Conservation (phyloP, 805 yeast genomes). For the Metschnikowia continentalis region DNA sequence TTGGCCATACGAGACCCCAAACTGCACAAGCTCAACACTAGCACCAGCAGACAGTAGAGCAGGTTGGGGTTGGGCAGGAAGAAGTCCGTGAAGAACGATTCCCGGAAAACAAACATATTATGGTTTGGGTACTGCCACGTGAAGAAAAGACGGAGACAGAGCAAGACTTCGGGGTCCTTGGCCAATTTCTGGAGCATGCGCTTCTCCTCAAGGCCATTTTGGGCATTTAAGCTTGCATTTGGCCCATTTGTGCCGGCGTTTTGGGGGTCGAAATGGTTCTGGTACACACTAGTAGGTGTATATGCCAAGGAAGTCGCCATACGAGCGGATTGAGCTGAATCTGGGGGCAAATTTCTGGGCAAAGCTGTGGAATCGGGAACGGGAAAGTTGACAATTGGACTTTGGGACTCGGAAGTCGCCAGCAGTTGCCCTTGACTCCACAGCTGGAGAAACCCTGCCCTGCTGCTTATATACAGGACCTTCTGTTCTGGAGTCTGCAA, state of each 20-base stretch:
- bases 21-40: constrained; percentile 55
- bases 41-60: constrained; percentile 51
- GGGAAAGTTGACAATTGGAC: background rate
- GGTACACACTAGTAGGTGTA: constrained; percentile 46
- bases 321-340: background rate
- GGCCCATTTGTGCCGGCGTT: constrained; percentile 24
- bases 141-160: constrained; percentile 45
- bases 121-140: constrained; percentile 66
- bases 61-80: constrained; percentile 50
- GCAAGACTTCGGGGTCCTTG: constrained; percentile 22
- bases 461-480: constrained; percentile 18
- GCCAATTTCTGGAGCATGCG: constrained; percentile 13
- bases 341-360: no score
- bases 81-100: constrained; percentile 57
- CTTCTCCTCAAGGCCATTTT: constrained; percentile 10
- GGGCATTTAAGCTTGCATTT: constrained; percentile 28
- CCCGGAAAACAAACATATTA: constrained; percentile 59
- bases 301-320: constrained; percentile 17
- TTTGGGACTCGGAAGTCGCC: constrained; percentile 10
- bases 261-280: constrained; percentile 29
- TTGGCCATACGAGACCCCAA: constrained; percentile 52
- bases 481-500: constrained; percentile 19
- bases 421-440: constrained; percentile 28
- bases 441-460: constrained; percentile 14
- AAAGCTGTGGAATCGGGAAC: background rate